These are phyloP conservation scores for Spinellus fusiger DNA, from an alignment of 192 early-diverging fungal genomes.

Conservation along the genomic window DNA sequence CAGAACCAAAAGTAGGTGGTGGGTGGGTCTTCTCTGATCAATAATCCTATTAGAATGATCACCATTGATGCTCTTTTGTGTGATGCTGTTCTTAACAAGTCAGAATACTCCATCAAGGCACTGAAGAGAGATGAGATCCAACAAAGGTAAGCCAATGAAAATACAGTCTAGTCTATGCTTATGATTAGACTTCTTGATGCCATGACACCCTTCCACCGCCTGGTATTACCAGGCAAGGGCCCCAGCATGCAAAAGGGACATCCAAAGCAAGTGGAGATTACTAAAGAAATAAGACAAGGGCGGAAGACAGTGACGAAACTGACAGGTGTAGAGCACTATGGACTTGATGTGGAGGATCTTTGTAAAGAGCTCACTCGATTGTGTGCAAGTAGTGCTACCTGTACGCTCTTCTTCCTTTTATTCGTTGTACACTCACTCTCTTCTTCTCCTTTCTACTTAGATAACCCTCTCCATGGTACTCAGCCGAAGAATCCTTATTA, in stretches of 20 bases:
- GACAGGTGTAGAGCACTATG: conserved; percentile 54
- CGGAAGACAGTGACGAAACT: conserved; percentile 64
- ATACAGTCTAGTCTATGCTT: not conserved
- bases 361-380: conserved; percentile 49
- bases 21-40: not conserved
- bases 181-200: conserved; percentile 33
- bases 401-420: conserved; percentile 31
- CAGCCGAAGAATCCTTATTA: conserved; percentile 46
- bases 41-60: conserved; percentile 35
- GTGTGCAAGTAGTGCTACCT: conserved; percentile 62
- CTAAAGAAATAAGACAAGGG: conserved; percentile 53
- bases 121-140: conserved; percentile 55
- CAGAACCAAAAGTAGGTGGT: conserved; percentile 32
- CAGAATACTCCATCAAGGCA: conserved; percentile 53
- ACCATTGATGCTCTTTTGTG: conserved; percentile 62
- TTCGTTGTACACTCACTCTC: not conserved
- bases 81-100: conserved; percentile 61
- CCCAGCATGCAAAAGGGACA: conserved; percentile 30
- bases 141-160: conserved; percentile 19
- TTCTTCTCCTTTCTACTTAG: conserved; percentile 19
- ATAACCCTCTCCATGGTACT: conserved; percentile 42
- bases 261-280: conserved; percentile 34
- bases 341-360: conserved; percentile 56
- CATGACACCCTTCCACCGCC: conserved; percentile 49
- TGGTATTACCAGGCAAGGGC: conserved; percentile 43